Base-by-base conservation (phyloP, 2,329 filamentous ascomycete species). In the Aureobasidium sp. region DNA sequence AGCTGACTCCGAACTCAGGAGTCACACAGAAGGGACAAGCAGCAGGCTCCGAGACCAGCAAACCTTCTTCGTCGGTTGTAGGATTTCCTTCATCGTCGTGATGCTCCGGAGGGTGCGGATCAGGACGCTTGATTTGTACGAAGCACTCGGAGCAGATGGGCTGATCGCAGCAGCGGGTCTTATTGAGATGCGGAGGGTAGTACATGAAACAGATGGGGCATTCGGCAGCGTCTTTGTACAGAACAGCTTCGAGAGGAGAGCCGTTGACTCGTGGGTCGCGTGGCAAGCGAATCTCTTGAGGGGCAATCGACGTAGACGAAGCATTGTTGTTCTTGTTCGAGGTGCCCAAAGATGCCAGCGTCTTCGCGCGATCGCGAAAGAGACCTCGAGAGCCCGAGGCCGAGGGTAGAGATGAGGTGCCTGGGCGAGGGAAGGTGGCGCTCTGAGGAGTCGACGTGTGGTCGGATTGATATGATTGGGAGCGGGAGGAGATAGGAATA, bases 101-200 rank as follows among this genome's bases (percentile, higher is more conserved):
- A 70, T 94, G 90, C 72, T 96, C 90, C 1, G 91, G 90, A 42
- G 91, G 85, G 73, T 97, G 90, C 11, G 91, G 92, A 66, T 99
- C 93, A 4, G 91, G 87, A 45, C 94, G 85, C 74, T 97, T 97
- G 73, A 99, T 99, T 74, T 99, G 94, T 4, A 99, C 94, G 70
- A 99, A 99, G 74, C 94, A 99, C 77, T 99, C 94, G 45, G 92
- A 97, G 76, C 94, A 99, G 65, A 99, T 97, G 6, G 89, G 82
- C 73, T 99, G 94, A 69, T 96, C 91, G 74, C 94, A 99, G 73
- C 94, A 99, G 67, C 94, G 83, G 0, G 94, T 99, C 67, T 87
- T 88, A 76, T 99, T 99, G 34, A 99, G 81, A 71, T 95, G 95
- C 3, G 91, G 91, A 0, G 94, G 94, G 68, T 97, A 99, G 68